phyloP scores from a whole-genome alignment of 2,329 filamentous ascomycete species.

The Bertia moriformis region DNA sequence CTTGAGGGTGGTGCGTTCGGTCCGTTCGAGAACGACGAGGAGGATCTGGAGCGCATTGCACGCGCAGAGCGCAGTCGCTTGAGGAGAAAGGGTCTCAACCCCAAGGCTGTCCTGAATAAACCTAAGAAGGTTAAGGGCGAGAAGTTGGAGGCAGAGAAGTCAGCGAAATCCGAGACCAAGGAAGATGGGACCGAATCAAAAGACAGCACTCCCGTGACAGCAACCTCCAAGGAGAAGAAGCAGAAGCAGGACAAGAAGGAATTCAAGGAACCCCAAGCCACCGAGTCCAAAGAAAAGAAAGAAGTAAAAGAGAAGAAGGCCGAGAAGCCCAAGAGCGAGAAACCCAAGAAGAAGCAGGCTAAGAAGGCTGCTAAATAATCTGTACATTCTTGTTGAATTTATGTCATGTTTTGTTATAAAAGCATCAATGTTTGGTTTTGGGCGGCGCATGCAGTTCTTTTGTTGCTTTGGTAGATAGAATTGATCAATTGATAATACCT shows the following conservation, averaged over 20 bases:
- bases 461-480: no score
- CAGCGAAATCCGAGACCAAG: not conserved
- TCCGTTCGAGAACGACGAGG: constrained; percentile 50
- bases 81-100: constrained; percentile 61
- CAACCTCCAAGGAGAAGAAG: not conserved
- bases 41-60: constrained; percentile 46
- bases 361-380: not conserved
- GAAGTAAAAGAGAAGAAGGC: constrained; percentile 4
- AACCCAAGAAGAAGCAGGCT: constrained; percentile 4
- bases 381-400: not conserved
- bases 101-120: constrained; percentile 27
- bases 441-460: no score
- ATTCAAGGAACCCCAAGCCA: constrained; percentile 1
- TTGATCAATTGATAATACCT: no score
- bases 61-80: constrained; percentile 56
- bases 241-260: constrained; percentile 3
- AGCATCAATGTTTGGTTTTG: not conserved
- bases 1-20: constrained; percentile 61
- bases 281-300: constrained; percentile 5
- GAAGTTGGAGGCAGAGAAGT: not conserved
- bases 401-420: not conserved
- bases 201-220: not conserved
- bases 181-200: not conserved
- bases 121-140: not conserved
- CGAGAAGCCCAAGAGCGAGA: constrained; percentile 5